Conservation (phyloP, 1,139 yeast genomes). For the Kazachstania sp. region DNA sequence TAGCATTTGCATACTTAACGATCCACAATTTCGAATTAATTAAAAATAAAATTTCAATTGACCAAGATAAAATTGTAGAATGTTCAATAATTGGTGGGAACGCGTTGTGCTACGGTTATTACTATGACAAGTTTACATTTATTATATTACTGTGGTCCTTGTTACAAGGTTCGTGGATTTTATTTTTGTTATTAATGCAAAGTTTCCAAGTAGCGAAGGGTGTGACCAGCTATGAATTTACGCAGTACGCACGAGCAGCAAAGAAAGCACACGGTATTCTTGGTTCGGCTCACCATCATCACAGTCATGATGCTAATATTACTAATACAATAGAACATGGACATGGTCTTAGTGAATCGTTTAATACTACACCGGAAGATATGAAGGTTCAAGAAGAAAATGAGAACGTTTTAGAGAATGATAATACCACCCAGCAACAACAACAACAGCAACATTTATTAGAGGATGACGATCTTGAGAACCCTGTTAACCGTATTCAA, state of each 20-base stretch:
- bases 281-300: conserved; percentile 4
- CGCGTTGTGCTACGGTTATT: conserved; percentile 51
- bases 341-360: conserved; percentile 16
- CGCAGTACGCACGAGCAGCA: conserved; percentile 28
- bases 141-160: conserved; percentile 48
- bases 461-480: conserved; percentile 12
- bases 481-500: neutral
- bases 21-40: conserved; percentile 41
- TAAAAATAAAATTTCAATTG: conserved; percentile 14
- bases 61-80: conserved; percentile 11
- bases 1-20: conserved; percentile 37
- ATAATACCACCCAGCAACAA: conserved; percentile 1
- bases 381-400: conserved; percentile 19
- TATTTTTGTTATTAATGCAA: conserved; percentile 58
- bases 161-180: conserved; percentile 63
- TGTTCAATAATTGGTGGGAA: conserved; percentile 42
- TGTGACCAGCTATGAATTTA: conserved; percentile 68
- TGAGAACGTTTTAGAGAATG: conserved; percentile 2
- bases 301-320: neutral
- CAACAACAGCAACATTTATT: too few species aligned
- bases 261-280: neutral
- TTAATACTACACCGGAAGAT: conserved; percentile 33
- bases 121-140: conserved; percentile 46
- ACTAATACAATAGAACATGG: neutral
- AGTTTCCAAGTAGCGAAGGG: conserved; percentile 69